Conservation (phyloP, 2,329 filamentous ascomycete species). For the Ophiostoma perfectum region DNA sequence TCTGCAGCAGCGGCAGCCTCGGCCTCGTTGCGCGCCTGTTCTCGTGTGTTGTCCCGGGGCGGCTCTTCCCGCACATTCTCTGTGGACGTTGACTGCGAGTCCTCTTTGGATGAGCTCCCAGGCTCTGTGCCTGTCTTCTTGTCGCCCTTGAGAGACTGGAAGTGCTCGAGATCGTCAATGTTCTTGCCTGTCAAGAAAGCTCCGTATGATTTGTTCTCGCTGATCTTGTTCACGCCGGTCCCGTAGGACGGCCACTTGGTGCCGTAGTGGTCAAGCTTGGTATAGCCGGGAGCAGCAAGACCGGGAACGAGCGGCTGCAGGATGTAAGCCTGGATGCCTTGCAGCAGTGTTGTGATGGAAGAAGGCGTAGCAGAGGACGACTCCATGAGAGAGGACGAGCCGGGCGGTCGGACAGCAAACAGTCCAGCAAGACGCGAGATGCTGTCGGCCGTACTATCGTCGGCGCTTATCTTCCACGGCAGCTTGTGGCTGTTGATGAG, state of each 20-base stretch:
- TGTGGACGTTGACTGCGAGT: neutral
- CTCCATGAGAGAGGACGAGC: constrained; percentile 6
- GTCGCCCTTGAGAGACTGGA: neutral
- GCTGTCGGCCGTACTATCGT: neutral
- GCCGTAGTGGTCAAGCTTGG: neutral
- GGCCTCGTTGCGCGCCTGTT: constrained; percentile 9
- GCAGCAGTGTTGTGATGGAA: neutral
- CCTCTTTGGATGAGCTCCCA: neutral
- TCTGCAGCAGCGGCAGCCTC: neutral
- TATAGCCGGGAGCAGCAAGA: neutral
- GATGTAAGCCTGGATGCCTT: constrained; percentile 3
- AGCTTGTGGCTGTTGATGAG: constrained; percentile 1
- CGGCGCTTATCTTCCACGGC: neutral
- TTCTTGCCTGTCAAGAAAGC: constrained; percentile 9
- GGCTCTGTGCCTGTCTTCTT: neutral
- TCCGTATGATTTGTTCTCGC: constrained; percentile 5
- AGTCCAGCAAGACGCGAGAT: neutral
- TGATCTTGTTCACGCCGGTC: neutral
- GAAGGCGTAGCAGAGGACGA: neutral
- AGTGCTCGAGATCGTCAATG: neutral
- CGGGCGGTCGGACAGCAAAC: neutral
- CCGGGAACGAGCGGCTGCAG: constrained; percentile 7
- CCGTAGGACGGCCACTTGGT: constrained; percentile 11
- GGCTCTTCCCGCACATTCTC: neutral
- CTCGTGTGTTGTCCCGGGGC: neutral